Evolutionary conservation across 2,329 filamentous ascomycete genomes (phyloP).

Genomic region (Escovopsis weberi): DNA sequence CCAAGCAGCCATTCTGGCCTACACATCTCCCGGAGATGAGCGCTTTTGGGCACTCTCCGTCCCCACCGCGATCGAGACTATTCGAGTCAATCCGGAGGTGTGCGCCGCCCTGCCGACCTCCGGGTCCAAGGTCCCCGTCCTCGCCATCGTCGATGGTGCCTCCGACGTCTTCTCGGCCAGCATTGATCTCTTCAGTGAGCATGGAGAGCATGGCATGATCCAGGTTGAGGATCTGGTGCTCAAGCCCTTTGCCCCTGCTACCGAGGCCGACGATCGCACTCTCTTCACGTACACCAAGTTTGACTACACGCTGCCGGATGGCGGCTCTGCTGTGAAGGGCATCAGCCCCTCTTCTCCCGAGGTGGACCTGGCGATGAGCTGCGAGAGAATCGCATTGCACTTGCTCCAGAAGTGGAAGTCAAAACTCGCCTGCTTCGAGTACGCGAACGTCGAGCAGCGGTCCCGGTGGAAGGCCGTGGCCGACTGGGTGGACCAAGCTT

Average conservation of each 20-base stretch:
- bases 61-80: slow-evolving; percentile 12
- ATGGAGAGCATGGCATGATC: slow-evolving; percentile 3
- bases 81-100: slow-evolving; percentile 8
- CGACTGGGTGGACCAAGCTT: too few species aligned
- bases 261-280: slow-evolving; percentile 7
- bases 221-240: slow-evolving; percentile 9
- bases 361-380: too few species aligned
- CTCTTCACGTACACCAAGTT: slow-evolving; percentile 8
- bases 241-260: slow-evolving; percentile 8
- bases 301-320: slow-evolving; percentile 5
- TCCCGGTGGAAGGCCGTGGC: too few species aligned
- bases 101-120: not conserved
- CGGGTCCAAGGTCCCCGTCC: not conserved
- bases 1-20: slow-evolving; percentile 17
- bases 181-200: slow-evolving; percentile 7
- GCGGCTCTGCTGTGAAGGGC: not conserved
- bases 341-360: not conserved
- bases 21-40: slow-evolving; percentile 14
- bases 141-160: too few species aligned
- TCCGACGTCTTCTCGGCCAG: not conserved
- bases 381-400: slow-evolving; percentile 11
- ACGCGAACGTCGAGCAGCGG: slow-evolving; percentile 6
- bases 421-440: slow-evolving; percentile 10
- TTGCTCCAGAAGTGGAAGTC: slow-evolving; percentile 11
- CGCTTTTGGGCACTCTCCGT: slow-evolving; percentile 16